Evolutionary conservation across 1,284 basidiomycete genomes (phyloP).

Genomic region (Schizophyllum commune): DNA sequence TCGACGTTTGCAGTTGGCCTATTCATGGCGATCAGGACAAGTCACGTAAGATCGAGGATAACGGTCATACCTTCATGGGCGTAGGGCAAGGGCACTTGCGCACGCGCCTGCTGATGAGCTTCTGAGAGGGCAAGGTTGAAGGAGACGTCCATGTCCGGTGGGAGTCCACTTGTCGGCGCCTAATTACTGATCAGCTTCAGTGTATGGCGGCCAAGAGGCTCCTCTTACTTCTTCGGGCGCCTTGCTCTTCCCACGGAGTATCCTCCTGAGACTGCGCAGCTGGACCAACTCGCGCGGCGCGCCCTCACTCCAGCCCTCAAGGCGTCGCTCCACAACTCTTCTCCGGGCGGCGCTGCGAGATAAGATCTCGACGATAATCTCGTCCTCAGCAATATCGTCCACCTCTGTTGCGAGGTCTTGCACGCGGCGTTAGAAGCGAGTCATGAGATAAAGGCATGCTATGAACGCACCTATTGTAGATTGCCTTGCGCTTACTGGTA

Average conservation of each 20-base stretch:
- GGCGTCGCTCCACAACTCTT: conserved; percentile 46
- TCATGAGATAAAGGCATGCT: conserved; percentile 54
- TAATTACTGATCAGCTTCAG: no score
- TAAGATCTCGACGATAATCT: conserved; percentile 60
- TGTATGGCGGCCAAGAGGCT: background rate
- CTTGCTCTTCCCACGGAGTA: conserved; percentile 34
- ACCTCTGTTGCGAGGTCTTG: conserved; percentile 7
- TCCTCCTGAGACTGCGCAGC: conserved; percentile 38
- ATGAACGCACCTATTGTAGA: conserved; percentile 9
- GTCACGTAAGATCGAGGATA: conserved; percentile 1
- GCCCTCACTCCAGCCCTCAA: conserved; percentile 55
- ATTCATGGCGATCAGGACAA: conserved; percentile 1
- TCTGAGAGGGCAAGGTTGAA: conserved; percentile 86
- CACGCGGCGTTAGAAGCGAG: conserved; percentile 42
- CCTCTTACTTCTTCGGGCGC: conserved; percentile 33
- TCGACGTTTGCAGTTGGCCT: conserved; percentile 11
- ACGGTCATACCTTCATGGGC: conserved; percentile 63
- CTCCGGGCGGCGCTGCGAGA: conserved; percentile 40
- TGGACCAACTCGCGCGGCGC: conserved; percentile 38
- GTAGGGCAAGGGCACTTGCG: conserved; percentile 81
- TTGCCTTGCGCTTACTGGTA: conserved; percentile 53
- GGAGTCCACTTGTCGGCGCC: conserved; percentile 32
- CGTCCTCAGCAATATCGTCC: no score
- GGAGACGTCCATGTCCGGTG: conserved; percentile 50
- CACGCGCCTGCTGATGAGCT: conserved; percentile 72